Evolutionary conservation across 2,329 filamentous ascomycete genomes (phyloP).

Genomic region (Talaromyces sp.): DNA sequence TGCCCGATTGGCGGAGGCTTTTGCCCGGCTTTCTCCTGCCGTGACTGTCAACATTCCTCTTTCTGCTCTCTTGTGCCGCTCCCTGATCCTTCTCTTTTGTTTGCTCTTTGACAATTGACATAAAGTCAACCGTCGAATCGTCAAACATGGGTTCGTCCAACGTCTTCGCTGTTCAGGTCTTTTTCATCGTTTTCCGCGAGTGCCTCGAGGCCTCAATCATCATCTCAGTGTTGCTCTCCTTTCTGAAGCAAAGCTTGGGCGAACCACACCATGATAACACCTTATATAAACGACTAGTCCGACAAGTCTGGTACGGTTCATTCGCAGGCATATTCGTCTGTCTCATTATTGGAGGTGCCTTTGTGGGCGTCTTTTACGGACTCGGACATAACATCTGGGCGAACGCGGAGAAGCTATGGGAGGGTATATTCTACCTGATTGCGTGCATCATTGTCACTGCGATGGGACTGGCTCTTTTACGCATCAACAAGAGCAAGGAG

Average conservation of each 20-base stretch:
- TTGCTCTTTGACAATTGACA: too few species aligned
- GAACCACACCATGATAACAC: conserved; percentile 59
- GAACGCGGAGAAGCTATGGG: conserved; percentile 71
- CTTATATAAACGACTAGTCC: conserved; percentile 65
- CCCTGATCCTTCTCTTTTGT: not conserved
- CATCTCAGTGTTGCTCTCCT: conserved; percentile 80
- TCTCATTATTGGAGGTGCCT: conserved; percentile 60
- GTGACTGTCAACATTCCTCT: not conserved
- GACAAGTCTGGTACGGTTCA: conserved; percentile 70
- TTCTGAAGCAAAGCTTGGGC: conserved; percentile 72
- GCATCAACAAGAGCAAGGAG: conserved; percentile 76
- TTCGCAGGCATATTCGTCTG: conserved; percentile 62
- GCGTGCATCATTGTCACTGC: conserved; percentile 76
- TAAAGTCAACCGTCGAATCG: not conserved
- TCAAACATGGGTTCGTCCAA: conserved; percentile 14
- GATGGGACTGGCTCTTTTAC: conserved; percentile 75
- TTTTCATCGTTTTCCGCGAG: conserved; percentile 89
- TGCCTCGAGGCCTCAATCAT: conserved; percentile 79
- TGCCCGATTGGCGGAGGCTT: not conserved
- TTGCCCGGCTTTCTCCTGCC: not conserved
- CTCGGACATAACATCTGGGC: conserved; percentile 66
- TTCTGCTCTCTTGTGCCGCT: not conserved
- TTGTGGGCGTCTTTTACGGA: conserved; percentile 72
- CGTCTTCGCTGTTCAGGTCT: conserved; percentile 50
- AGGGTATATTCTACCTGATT: conserved; percentile 72